Conservation (phyloP, 306 rosid species). For the Vachellia pachyceras region DNA sequence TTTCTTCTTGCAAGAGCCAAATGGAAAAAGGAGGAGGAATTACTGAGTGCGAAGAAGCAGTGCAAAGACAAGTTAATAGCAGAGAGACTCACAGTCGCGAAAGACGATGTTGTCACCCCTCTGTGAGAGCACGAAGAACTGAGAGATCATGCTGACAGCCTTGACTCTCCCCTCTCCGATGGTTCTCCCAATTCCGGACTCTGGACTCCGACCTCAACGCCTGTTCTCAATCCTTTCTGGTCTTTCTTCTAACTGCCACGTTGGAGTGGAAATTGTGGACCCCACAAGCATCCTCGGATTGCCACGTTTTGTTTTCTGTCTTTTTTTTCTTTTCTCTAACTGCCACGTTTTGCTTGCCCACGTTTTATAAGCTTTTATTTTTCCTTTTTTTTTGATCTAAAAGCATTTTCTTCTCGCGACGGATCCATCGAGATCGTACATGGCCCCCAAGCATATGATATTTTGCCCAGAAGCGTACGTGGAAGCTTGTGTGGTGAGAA, state of each 20-base stretch:
- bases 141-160: constrained; percentile 67
- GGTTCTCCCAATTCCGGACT: not conserved
- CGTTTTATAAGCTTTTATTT: not conserved
- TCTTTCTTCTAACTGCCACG: constrained; percentile 31
- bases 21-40: not conserved
- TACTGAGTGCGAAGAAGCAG: not conserved
- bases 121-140: constrained; percentile 93
- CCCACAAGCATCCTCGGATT: constrained; percentile 32
- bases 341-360: not conserved
- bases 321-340: not conserved
- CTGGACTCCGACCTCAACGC: not conserved
- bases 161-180: not conserved
- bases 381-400: too few species aligned
- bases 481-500: not conserved
- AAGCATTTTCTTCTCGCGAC: too few species aligned
- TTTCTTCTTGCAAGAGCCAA: not conserved
- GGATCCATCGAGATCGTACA: too few species aligned
- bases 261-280: not conserved
- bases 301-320: not conserved
- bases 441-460: too few species aligned
- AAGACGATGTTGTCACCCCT: constrained; percentile 94
- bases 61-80: not conserved
- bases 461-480: not conserved
- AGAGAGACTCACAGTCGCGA: constrained; percentile 71
- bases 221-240: not conserved